These are phyloP conservation scores for Chrysochromulina tobinii DNA, from an alignment of 78 protist genomes.

Conservation along the genomic window DNA sequence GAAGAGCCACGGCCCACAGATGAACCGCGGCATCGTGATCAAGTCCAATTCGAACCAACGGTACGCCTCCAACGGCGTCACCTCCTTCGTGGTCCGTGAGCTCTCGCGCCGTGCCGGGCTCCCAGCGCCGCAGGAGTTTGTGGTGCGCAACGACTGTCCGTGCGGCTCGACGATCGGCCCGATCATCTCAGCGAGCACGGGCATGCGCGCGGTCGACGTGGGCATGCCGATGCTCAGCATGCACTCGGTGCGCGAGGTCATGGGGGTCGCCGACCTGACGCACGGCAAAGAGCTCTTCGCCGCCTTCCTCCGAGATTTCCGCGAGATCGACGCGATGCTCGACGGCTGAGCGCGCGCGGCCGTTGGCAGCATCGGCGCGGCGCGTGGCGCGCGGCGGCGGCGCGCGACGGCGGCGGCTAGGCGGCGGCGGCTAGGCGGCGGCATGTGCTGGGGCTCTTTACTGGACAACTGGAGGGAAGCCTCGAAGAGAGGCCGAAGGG, in stretches of 20 bases:
- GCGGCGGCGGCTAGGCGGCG: too few relatives aligned
- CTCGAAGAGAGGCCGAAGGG: too few relatives aligned
- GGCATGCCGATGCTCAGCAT: constrained; percentile 89
- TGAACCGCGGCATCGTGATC: constrained; percentile 86
- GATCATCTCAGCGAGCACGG: constrained; percentile 58
- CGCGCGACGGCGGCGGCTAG: too few relatives aligned
- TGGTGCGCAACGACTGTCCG: constrained; percentile 85
- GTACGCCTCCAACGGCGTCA: constrained; percentile 81
- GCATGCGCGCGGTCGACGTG: constrained; percentile 84
- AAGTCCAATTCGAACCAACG: constrained; percentile 87
- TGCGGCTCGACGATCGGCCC: constrained; percentile 95
- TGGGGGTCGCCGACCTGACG: constrained; percentile 43
- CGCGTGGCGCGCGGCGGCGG: too few relatives aligned
- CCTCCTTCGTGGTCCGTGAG: constrained; percentile 56
- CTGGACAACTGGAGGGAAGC: too few relatives aligned
- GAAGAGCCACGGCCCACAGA: constrained; percentile 75
- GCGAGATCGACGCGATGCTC: not conserved
- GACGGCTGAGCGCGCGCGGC: not conserved
- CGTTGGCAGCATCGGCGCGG: too few relatives aligned
- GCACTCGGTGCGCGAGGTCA: constrained; percentile 79
- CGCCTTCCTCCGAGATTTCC: not conserved
- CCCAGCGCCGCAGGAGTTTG: constrained; percentile 82
- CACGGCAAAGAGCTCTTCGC: not conserved
- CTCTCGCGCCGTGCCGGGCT: constrained; percentile 63
- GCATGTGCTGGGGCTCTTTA: too few relatives aligned